Base-by-base conservation (phyloP, 106 monocot genomes). In the Allium cepa region DNA sequence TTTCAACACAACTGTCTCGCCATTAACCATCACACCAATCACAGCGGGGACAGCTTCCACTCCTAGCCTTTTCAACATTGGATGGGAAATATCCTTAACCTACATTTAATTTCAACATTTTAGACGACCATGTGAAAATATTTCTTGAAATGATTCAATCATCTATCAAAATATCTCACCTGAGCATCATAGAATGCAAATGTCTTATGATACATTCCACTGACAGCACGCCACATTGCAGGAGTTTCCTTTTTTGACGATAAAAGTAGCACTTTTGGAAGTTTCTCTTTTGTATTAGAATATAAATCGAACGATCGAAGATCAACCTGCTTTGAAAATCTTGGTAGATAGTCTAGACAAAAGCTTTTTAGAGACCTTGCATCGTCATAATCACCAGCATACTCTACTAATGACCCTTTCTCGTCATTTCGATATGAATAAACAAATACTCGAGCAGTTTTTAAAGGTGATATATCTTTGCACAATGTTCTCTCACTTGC, bases 171-270 rank as follows among this genome's bases (percentile, higher is more conserved):
- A 62, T 11, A 45, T 8, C 26, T 57, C 76, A 97, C 96, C 89
- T 92, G 82, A 63, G 97, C 82, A 79, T 92, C 87, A 78, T 80
- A 87, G 47, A 97, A 90, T 18, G 80, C 57, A 56, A 92, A 76
- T 10, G 77, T 76, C 28, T 92, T 97, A 28, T 49, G 66, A 71
- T 81, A 90, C 63, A 92, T 74, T 36, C 92, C 97, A 81, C 87
- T 87, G n/a, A 97, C 11, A 64, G 61, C 82, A 66, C 92, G 87
- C 97, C 97, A 97, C 75, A 92, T 84, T 4, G 75, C 79, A 6
- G 97, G 92, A 12, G 96, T 92, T 26, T 92, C 82, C 73, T 85
- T 97, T 81, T 81, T 97, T 36, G 87, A 73, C 49, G 97, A 89
- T 28, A 97, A 87, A 50, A 97, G 76, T 14, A 97, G 73, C 55